Base-by-base conservation (phyloP, 148 eudicot species). In the Rhododendron simsii region DNA sequence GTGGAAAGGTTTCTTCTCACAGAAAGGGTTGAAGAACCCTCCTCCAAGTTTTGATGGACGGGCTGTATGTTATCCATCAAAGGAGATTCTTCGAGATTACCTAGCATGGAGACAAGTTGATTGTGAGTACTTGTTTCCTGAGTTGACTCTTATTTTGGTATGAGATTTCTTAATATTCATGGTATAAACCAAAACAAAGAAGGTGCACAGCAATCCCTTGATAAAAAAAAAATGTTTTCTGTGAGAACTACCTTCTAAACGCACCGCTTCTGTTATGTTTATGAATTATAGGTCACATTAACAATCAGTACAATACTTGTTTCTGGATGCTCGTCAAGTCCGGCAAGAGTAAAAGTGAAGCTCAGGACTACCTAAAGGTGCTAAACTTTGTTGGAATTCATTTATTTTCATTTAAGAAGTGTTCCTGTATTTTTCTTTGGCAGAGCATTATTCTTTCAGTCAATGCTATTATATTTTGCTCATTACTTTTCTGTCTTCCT, bases 51-150 rank as follows among this genome's bases (percentile, higher is more conserved):
- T 95, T 90, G 98, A 97, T 91, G 99, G 95, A 41, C 92, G 95
- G 48, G 95, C 96, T 85, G 94, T 95, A 85, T 95, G 98, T 90
- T 97, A 93, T 85, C 96, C 99, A 47, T 92, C 98, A 74, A 35
- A 84, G 47, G 86, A 90, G 89, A 95, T 95, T 91, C 92, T 97
- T 85, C 88, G 78, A 79, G 98, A 94, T 91, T 97, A 97, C 85
- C 84, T 97, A 47, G 91, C 96, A 78, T 97, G 99, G 99, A 93
- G 98, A 92, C 98, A 97, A 93, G 98, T 94, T 81, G 99, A 97
- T 88, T 97, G 99, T 95, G 86, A 92, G 98, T 91, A 37, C 39
- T 81, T 26, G 0, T 35, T 50, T 78, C 71, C 28, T 80, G 2
- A 55, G 8, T 69, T 57, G 81, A 44, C 55, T 50, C 61, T 30